Evolutionary conservation across 768 basidiomycete genomes (phyloP).

Genomic region (Pleurotus giganteus): DNA sequence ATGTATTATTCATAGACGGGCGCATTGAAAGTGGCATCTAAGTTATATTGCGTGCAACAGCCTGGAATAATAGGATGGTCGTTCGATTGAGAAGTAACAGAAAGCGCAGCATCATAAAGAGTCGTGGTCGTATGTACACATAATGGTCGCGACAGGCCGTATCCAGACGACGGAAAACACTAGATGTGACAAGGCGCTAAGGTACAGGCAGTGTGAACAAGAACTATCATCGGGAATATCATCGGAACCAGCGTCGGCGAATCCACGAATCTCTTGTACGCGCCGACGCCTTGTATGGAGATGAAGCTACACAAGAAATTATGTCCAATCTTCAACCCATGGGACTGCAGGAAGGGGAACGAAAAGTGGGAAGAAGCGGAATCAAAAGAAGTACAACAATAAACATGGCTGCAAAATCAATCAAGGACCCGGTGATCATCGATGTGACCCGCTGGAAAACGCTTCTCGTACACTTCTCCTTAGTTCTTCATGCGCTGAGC

Average conservation of each 20-base stretch:
- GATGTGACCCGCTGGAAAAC: conserved; percentile 64
- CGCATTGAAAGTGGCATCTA: too few relatives aligned
- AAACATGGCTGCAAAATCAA: neutral
- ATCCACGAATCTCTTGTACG: too few relatives aligned
- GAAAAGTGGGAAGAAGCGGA: conserved; percentile 14
- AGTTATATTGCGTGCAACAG: too few relatives aligned
- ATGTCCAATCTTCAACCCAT: conserved; percentile 3
- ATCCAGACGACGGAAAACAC: neutral
- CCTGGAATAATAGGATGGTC: too few relatives aligned
- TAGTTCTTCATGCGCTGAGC: conserved; percentile 69
- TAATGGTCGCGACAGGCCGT: too few relatives aligned
- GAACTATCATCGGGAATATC: too few relatives aligned
- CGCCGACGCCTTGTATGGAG: too few relatives aligned
- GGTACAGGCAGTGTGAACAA: too few relatives aligned
- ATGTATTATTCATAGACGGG: too few relatives aligned
- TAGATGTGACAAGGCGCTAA: neutral
- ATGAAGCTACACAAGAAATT: neutral
- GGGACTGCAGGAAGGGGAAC: neutral
- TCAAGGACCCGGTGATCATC: conserved; percentile 26
- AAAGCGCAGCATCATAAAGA: too few relatives aligned
- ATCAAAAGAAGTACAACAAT: conserved; percentile 15
- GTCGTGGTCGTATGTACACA: neutral
- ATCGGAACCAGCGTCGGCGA: too few relatives aligned
- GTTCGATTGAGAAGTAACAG: too few relatives aligned
- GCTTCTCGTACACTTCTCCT: conserved; percentile 82